phyloP scores from a whole-genome alignment of 2,329 filamentous ascomycete species.

The Pyrenochaeta sp. region DNA sequence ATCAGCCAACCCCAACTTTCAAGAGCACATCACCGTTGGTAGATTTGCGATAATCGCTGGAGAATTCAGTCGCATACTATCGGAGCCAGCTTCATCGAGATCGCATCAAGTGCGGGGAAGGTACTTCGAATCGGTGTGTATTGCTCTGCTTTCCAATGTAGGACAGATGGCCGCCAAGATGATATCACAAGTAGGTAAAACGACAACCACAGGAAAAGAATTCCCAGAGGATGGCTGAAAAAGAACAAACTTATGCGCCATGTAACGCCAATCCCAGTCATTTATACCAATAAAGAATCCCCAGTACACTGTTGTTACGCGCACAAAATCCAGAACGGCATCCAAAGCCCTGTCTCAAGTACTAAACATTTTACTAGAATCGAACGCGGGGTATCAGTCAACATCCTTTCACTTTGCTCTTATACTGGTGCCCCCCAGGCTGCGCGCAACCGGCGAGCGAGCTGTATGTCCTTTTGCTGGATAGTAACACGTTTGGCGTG shows the following conservation, averaged over 20 bases:
- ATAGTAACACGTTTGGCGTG: slow-evolving; percentile 80
- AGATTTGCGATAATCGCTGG: no score
- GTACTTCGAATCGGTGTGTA: not conserved
- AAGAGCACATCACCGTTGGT: no score
- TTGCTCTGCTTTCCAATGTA: not conserved
- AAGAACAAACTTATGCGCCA: not conserved
- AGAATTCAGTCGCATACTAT: no score
- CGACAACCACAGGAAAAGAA: not conserved
- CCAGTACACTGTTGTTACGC: not conserved
- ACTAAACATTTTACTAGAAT: slow-evolving; percentile 2
- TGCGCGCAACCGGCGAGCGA: slow-evolving; percentile 92
- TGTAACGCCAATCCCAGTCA: slow-evolving; percentile 10
- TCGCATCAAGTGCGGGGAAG: not conserved
- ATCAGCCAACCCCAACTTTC: not conserved
- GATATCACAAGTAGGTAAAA: slow-evolving; percentile 1
- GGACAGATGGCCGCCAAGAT: not conserved
- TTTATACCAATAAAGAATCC: not conserved
- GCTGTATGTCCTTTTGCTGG: slow-evolving; percentile 96
- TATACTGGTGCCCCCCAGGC: slow-evolving; percentile 58
- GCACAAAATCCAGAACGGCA: not conserved
- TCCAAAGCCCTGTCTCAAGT: not conserved
- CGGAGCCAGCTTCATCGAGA: not conserved
- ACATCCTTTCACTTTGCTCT: not conserved
- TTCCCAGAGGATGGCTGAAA: not conserved
- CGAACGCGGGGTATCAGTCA: slow-evolving; percentile 18